Percentiles rank a stretch among this genome's conserved stretches.
Conservation (phyloP, 2,329 filamentous ascomycete species). For the Cordyceps fumosorosea region DNA sequence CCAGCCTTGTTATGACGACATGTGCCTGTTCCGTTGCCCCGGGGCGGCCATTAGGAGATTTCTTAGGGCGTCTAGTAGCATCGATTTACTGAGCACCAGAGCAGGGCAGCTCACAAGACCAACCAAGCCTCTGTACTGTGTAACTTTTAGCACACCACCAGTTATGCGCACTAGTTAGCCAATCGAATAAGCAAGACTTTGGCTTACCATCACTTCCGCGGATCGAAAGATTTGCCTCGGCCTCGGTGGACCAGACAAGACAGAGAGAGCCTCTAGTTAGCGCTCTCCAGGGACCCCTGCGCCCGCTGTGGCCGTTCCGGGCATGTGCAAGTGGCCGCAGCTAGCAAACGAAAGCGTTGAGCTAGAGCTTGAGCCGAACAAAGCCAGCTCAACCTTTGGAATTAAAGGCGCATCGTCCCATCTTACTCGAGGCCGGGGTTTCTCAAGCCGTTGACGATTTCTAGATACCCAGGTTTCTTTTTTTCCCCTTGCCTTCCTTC, state of each 20-base stretch:
- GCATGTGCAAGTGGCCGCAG: conserved; percentile 1
- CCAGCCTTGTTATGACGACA: conserved; percentile 1
- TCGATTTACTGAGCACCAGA: neutral
- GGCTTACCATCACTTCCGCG: neutral
- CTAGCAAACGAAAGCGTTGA: neutral
- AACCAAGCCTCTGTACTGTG: neutral
- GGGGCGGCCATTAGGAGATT: neutral
- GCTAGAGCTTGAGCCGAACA: neutral
- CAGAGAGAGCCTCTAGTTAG: neutral
- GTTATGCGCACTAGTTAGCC: neutral
- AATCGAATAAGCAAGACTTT: neutral
- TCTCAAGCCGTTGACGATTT: neutral
- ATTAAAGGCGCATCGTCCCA: conserved; percentile 1
- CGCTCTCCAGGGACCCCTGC: neutral
- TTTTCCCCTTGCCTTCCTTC: neutral
- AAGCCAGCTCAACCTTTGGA: neutral
- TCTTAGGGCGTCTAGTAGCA: neutral
- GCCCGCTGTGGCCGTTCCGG: neutral
- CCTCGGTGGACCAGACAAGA: neutral
- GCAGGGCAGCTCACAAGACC: neutral
- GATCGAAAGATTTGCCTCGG: conserved; percentile 3
- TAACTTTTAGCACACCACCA: neutral
- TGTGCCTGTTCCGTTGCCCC: conserved; percentile 10
- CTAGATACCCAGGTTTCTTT: neutral
- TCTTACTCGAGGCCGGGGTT: neutral